These are phyloP conservation scores for Trichosporon inkin DNA, from an alignment of 1,284 basidiomycete genomes.

Conservation along the genomic window DNA sequence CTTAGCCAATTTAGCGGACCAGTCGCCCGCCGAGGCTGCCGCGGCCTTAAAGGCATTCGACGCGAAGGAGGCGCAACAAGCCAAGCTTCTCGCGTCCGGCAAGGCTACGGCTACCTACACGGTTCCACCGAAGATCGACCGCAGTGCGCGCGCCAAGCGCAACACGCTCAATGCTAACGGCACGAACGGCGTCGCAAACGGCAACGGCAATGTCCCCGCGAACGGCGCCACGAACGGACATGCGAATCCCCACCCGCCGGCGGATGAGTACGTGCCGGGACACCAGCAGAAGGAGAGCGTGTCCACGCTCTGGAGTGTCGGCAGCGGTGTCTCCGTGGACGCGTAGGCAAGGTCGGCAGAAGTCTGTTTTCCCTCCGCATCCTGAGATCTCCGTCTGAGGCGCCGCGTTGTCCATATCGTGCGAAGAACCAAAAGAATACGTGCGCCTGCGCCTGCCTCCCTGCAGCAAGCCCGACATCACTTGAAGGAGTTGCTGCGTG, in stretches of 20 bases:
- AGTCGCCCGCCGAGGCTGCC: conserved; percentile 11
- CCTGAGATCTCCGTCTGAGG: not conserved
- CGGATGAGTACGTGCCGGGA: not conserved
- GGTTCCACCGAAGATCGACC: conserved; percentile 23
- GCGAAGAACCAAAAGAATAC: not conserved
- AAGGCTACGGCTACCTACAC: conserved; percentile 30
- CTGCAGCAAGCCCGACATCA: not conserved
- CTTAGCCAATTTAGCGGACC: not conserved
- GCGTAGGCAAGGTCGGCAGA: not conserved
- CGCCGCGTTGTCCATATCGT: too few relatives aligned
- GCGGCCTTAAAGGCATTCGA: conserved; percentile 38
- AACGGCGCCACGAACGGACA: not conserved
- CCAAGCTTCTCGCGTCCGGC: conserved; percentile 30
- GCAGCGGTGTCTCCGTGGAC: conserved; percentile 3
- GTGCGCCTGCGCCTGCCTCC: not conserved
- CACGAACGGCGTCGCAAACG: conserved; percentile 4
- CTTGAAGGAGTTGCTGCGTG: not conserved
- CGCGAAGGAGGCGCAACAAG: conserved; percentile 31
- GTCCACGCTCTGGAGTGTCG: conserved; percentile 31
- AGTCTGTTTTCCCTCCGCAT: not conserved
- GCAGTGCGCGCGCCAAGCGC: conserved; percentile 1
- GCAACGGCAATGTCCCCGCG: not conserved
- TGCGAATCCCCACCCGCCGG: not conserved
- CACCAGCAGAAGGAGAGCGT: conserved; percentile 17
- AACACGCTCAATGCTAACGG: not conserved